phyloP scores from a whole-genome alignment of 2,329 filamentous ascomycete species.

The Exophiala spinifera region DNA sequence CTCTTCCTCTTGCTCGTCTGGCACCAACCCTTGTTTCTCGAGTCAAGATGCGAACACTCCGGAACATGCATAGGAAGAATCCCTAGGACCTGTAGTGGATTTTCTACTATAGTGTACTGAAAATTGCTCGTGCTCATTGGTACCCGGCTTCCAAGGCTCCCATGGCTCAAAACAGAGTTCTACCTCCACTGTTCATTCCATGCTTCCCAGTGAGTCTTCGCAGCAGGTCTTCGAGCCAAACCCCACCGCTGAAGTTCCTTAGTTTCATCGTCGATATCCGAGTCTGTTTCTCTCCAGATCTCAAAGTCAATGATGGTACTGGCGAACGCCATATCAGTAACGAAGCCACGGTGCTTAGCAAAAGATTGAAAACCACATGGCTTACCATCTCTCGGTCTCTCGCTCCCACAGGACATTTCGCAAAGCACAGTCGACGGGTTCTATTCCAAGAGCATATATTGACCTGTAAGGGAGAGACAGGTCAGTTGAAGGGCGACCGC shows the following conservation, averaged over 20 bases:
- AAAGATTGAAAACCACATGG: not conserved
- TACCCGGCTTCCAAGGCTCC: too few relatives aligned
- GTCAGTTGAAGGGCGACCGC: not conserved
- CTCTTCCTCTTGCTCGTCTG: too few relatives aligned
- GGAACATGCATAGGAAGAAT: too few relatives aligned
- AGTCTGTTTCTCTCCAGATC: conserved; percentile 22
- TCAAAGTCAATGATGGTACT: conserved; percentile 29
- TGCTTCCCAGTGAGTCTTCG: conserved; percentile 23
- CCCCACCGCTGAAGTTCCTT: conserved; percentile 28
- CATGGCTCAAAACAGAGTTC: not conserved
- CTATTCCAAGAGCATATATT: conserved; percentile 24
- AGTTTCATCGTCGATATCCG: conserved; percentile 16
- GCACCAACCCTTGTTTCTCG: too few relatives aligned
- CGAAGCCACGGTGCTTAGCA: not conserved
- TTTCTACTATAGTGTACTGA: too few relatives aligned
- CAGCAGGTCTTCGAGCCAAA: conserved; percentile 17
- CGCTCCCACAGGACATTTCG: conserved; percentile 27
- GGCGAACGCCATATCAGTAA: not conserved
- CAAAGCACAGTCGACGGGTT: conserved; percentile 27
- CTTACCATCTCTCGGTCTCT: conserved; percentile 20
- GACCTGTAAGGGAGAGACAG: conserved; percentile 5
- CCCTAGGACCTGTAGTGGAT: too few relatives aligned
- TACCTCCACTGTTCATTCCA: conserved; percentile 19
- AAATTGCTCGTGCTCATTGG: too few relatives aligned
- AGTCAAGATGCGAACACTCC: too few relatives aligned